These are phyloP conservation scores for Ploettnerulaceae sp. DNA, from an alignment of 2,329 filamentous ascomycete species.

Conservation along the genomic window DNA sequence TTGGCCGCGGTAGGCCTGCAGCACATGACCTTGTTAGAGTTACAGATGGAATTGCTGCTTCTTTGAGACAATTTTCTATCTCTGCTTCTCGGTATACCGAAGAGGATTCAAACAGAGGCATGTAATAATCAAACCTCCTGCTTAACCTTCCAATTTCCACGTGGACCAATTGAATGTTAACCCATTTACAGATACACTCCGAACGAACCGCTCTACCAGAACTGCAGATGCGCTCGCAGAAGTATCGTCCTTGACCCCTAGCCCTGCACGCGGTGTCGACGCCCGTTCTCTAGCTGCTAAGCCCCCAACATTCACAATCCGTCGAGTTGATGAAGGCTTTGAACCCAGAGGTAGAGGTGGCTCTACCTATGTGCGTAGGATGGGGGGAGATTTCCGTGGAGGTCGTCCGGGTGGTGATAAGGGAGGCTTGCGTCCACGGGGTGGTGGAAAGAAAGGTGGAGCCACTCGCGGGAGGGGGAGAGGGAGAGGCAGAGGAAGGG, in stretches of 20 bases:
- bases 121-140: neutral
- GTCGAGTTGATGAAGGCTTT: conserved; percentile 11
- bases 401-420: conserved; percentile 10
- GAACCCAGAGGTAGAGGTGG: neutral
- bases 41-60: conserved; percentile 32
- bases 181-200: conserved; percentile 9
- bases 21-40: conserved; percentile 28
- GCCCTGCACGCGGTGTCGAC: conserved; percentile 29
- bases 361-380: neutral
- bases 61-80: conserved; percentile 32
- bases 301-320: conserved; percentile 25
- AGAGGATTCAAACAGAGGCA: conserved; percentile 18
- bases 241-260: conserved; percentile 26
- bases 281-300: conserved; percentile 33
- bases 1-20: conserved; percentile 30
- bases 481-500: conserved; percentile 29
- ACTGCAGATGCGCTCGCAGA: conserved; percentile 27
- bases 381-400: conserved; percentile 6
- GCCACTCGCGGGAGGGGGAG: conserved; percentile 28
- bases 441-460: conserved; percentile 37
- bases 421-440: conserved; percentile 32
- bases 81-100: conserved; percentile 25
- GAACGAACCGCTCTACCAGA: conserved; percentile 19
- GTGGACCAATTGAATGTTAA: conserved; percentile 4
- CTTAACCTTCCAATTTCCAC: neutral